These are phyloP conservation scores for Scedosporium apiospermum DNA, from an alignment of 2,329 filamentous ascomycete species.

Conservation along the genomic window DNA sequence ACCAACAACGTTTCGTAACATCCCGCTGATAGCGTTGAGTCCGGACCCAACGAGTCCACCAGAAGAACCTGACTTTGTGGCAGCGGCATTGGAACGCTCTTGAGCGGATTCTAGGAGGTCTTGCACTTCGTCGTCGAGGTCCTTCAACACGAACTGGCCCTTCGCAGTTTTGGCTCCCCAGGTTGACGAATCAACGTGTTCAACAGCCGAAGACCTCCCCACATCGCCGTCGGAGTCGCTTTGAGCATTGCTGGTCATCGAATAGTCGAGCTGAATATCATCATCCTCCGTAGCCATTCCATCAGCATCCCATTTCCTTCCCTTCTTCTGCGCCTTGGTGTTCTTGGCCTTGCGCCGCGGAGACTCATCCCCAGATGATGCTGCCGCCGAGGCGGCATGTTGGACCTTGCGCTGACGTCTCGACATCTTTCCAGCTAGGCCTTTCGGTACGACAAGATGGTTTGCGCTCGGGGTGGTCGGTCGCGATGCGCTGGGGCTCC, in stretches of 20 bases:
- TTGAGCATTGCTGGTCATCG: slow-evolving; percentile 49
- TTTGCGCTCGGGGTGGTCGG: slow-evolving; percentile 59
- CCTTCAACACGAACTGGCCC: slow-evolving; percentile 88
- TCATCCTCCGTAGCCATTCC: slow-evolving; percentile 80
- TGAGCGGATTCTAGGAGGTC: slow-evolving; percentile 78
- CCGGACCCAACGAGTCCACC: slow-evolving; percentile 68
- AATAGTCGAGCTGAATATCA: slow-evolving; percentile 79
- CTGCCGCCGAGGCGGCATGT: slow-evolving; percentile 55
- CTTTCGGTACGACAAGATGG: slow-evolving; percentile 61
- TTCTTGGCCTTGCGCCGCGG: slow-evolving; percentile 45
- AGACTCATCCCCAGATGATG: slow-evolving; percentile 78
- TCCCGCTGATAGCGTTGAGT: slow-evolving; percentile 71
- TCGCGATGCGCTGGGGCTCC: slow-evolving; percentile 51
- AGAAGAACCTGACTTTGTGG: slow-evolving; percentile 33
- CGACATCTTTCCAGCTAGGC: slow-evolving; percentile 68
- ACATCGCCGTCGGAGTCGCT: slow-evolving; percentile 23
- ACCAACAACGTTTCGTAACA: slow-evolving; percentile 91
- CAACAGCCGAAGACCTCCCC: slow-evolving; percentile 50
- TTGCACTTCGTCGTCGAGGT: slow-evolving; percentile 88
- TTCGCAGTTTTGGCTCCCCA: slow-evolving; percentile 81
- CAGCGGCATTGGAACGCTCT: slow-evolving; percentile 41
- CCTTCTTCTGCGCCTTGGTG: slow-evolving; percentile 62
- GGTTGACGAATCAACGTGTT: slow-evolving; percentile 65
- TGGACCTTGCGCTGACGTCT: slow-evolving; percentile 63
- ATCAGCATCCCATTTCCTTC: slow-evolving; percentile 86